A percentile compares a stretch with the other conserved stretches of the same genome.
These are phyloP conservation scores for Aureobasidium sp. DNA, from an alignment of 2,329 filamentous ascomycete genomes.

Conservation along the genomic window DNA sequence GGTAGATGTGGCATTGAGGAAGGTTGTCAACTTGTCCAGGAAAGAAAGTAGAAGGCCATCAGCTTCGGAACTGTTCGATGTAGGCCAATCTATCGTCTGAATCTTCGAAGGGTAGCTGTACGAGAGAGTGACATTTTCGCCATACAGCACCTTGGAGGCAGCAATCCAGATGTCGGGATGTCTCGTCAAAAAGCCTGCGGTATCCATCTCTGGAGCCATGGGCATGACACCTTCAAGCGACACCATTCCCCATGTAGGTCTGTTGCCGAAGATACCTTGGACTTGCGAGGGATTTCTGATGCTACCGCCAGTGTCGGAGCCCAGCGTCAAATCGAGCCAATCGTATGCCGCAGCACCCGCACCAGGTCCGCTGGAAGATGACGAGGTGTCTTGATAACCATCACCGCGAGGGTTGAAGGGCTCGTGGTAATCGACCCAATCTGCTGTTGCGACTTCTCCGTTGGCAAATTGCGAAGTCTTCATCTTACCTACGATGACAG, in stretches of 20 bases:
- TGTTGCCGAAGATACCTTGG: conserved; percentile 43
- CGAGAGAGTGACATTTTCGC: conserved; percentile 34
- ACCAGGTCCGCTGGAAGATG: conserved; percentile 39
- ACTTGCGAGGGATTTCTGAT: conserved; percentile 40
- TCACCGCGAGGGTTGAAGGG: conserved; percentile 37
- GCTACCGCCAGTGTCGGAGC: conserved; percentile 42
- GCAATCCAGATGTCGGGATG: conserved; percentile 35
- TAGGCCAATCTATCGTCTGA: conserved; percentile 35
- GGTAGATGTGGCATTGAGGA: conserved; percentile 31
- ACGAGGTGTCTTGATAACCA: conserved; percentile 37
- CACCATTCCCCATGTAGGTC: conserved; percentile 40
- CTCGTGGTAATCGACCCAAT: conserved; percentile 40
- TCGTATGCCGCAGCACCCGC: conserved; percentile 37
- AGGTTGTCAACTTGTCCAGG: conserved; percentile 33
- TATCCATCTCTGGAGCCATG: conserved; percentile 39
- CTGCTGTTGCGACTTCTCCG: conserved; percentile 39
- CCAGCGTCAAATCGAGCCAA: conserved; percentile 43
- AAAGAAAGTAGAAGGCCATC: conserved; percentile 35
- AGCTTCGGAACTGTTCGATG: conserved; percentile 25
- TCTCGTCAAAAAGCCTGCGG: conserved; percentile 38
- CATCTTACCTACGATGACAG: conserved; percentile 40
- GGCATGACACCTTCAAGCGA: conserved; percentile 41
- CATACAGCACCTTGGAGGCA: conserved; percentile 37
- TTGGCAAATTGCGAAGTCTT: conserved; percentile 38
- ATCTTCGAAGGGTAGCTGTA: conserved; percentile 34